Base-by-base conservation (phyloP, 805 yeast species). In the Lipomyces sp. region DNA sequence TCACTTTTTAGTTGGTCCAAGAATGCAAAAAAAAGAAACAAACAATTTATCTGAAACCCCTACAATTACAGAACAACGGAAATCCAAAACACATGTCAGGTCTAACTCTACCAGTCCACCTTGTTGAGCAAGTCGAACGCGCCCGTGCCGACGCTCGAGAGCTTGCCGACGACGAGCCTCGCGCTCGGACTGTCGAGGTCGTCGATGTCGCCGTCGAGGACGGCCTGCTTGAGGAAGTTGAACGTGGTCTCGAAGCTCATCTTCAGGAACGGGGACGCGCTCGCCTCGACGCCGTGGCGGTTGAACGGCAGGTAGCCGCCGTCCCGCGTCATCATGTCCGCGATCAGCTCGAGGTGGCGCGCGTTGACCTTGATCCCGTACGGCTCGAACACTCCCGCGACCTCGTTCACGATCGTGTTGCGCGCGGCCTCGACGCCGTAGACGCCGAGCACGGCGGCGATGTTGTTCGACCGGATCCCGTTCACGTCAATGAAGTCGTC, bases 341-440 rank as follows among this genome's bases (percentile, higher is more conserved):
- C 99, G 69, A 93, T 84, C 68, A 93, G 80, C 67, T 93, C 98
- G 72, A 93, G 81, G 74, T 93, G 99, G 70, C 98, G 87, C 47
- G 81, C 74, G 49, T 93, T 84, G 53, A 93, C 98, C 53, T 89
- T 74, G 66, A 93, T 93, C 64, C 98, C 98, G 71, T 93, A 93
- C 47, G 95, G 89, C 54, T 88, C 87, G 80, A 93, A 93, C 63
- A 93, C 99, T 63, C 87, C 86, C 72, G 86, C 85, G 68, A 93
- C 86, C 76, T 93, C 99, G 64, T 87, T 84, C 28, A 89, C 98
- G 74, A 93, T 86, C 31, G 98, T 93, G 70, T 89, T 88, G 71
- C 98, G 81, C 19, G 99, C 99, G 43, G 98, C 98, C 73, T 95
- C 99, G 46, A 91, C 98, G 69, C 99, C 99, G 64, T 93, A 93